phyloP scores from a whole-genome alignment of 2,329 filamentous ascomycete genomes.

The Aspergillus viridinutans region DNA sequence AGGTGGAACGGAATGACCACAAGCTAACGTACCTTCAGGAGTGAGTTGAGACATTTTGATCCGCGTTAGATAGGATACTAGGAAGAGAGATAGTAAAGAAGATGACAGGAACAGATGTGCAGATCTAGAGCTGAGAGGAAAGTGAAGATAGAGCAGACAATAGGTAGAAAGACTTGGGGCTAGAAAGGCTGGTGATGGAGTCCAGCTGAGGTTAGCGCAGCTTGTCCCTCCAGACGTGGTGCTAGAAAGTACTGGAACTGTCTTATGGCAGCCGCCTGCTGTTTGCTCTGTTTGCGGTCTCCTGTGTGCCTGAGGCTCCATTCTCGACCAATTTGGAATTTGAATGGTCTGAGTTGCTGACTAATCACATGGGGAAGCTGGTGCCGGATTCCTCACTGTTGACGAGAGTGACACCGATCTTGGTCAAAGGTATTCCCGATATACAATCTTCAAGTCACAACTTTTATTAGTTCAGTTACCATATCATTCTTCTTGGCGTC shows the following conservation, averaged over 20 bases:
- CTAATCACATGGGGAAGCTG: slow-evolving; percentile 6
- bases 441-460: not conserved
- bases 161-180: slow-evolving; percentile 3
- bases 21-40: slow-evolving; percentile 44
- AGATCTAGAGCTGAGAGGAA: not conserved
- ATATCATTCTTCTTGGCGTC: not conserved
- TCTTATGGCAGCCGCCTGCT: slow-evolving; percentile 5
- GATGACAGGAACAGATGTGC: not conserved
- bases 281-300: slow-evolving; percentile 34
- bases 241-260: slow-evolving; percentile 43
- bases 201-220: slow-evolving; percentile 14
- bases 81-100: slow-evolving; percentile 4
- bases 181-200: slow-evolving; percentile 10
- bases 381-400: not conserved
- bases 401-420: not conserved
- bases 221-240: slow-evolving; percentile 11
- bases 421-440: not conserved
- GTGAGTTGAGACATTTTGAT: slow-evolving; percentile 32
- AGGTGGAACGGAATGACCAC: slow-evolving; percentile 18
- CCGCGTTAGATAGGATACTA: slow-evolving; percentile 6
- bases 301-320: slow-evolving; percentile 17
- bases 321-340: slow-evolving; percentile 10
- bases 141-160: slow-evolving; percentile 1
- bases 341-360: slow-evolving; percentile 5
- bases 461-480: not conserved